These are phyloP conservation scores for Linnemannia exigua DNA, from an alignment of 192 early-diverging fungal species.

Conservation along the genomic window DNA sequence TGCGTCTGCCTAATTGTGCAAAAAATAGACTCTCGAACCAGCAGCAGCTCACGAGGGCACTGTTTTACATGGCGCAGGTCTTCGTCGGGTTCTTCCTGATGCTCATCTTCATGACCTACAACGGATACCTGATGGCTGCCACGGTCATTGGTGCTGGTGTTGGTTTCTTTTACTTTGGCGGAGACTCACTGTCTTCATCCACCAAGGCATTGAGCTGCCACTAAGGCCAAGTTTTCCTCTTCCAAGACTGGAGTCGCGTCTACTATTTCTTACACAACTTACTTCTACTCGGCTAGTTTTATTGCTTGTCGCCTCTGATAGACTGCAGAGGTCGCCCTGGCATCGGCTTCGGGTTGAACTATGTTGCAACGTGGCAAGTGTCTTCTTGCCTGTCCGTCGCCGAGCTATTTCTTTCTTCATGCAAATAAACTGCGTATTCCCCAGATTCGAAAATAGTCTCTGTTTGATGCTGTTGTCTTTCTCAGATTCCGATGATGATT, in stretches of 20 bases:
- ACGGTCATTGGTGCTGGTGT: slow-evolving; percentile 76
- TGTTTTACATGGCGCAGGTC: slow-evolving; percentile 75
- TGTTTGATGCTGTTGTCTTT: not conserved
- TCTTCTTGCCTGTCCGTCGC: no score
- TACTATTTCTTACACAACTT: not conserved
- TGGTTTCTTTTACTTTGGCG: slow-evolving; percentile 63
- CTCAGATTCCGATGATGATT: not conserved
- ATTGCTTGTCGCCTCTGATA: no score
- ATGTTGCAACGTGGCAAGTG: no score
- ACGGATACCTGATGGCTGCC: slow-evolving; percentile 79
- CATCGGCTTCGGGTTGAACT: no score
- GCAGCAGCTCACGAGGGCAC: slow-evolving; percentile 70
- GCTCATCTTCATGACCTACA: slow-evolving; percentile 91
- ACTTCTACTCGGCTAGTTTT: not conserved
- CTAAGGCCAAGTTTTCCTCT: not conserved
- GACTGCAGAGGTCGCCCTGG: no score
- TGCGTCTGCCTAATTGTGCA: slow-evolving; percentile 12
- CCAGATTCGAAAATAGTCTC: no score
- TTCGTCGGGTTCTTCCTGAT: slow-evolving; percentile 81
- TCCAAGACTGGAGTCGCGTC: not conserved
- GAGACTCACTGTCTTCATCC: slow-evolving; percentile 36
- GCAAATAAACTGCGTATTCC: no score
- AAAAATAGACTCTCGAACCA: slow-evolving; percentile 50
- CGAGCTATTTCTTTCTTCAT: no score
- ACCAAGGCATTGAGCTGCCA: slow-evolving; percentile 52